Evolutionary conservation across 2,329 filamentous ascomycete species (phyloP).

Genomic region (Colletotrichum plurivorum): DNA sequence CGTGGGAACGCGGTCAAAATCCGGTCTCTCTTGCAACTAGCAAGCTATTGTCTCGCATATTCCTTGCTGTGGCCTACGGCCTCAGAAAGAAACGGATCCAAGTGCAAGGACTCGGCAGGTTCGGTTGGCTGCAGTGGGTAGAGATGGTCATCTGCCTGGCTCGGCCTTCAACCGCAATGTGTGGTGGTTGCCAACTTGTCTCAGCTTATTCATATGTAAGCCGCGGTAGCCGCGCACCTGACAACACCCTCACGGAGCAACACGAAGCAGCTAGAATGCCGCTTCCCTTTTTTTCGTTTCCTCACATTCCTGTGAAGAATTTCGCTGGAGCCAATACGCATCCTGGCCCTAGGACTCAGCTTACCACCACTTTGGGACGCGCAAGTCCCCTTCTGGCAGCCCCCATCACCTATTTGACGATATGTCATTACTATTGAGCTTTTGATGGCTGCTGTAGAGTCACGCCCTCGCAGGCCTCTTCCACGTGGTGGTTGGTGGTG

Average conservation of each 20-base stretch:
- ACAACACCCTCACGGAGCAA: conserved; percentile 35
- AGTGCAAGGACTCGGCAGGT: conserved; percentile 16
- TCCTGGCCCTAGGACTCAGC: conserved; percentile 19
- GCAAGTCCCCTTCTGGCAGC: conserved; percentile 16
- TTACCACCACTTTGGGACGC: conserved; percentile 33
- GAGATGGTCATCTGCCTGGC: conserved; percentile 36
- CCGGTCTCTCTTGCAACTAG: conserved; percentile 26
- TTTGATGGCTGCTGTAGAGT: conserved; percentile 22
- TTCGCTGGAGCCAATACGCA: conserved; percentile 15
- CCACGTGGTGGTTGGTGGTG: conserved; percentile 42
- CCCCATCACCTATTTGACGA: conserved; percentile 1
- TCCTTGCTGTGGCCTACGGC: conserved; percentile 26
- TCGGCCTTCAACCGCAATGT: conserved; percentile 26
- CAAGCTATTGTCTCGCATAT: conserved; percentile 25
- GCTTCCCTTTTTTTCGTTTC: neutral
- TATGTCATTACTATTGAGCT: conserved; percentile 11
- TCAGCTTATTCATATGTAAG: conserved; percentile 41
- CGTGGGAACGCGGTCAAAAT: conserved; percentile 31
- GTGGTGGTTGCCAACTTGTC: conserved; percentile 38
- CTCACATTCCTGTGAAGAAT: conserved; percentile 21
- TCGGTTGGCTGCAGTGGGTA: conserved; percentile 36
- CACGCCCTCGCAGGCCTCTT: conserved; percentile 36
- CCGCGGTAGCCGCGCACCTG: conserved; percentile 36
- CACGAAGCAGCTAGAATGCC: conserved; percentile 35
- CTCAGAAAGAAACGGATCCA: conserved; percentile 5